Evolutionary conservation across 306 rosid genomes (phyloP), one percentile per base, ranked within the genome.

Genomic region (Cicer judaicum): DNA sequence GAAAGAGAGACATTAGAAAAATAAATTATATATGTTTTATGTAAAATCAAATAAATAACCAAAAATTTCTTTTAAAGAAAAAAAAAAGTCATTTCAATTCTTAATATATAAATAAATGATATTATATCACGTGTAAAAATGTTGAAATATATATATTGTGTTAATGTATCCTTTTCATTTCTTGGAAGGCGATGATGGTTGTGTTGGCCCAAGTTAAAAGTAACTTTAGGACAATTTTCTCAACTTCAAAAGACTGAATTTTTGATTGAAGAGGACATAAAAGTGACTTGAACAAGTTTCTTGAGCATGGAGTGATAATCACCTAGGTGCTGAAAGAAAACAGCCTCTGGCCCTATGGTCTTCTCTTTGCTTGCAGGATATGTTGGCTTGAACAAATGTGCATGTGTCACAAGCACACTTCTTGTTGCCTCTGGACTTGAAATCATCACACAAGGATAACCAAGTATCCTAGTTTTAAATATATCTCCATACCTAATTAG

Each of bases 351-450:
- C 5, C 21, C 56, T 14, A 14, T 50, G 8, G 14, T n/a, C 19
- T 50, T 50, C 21, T 50, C 56, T 50, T 14, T 14, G 15, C 56
- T 50, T 50, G 56, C 8, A 50, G 56, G 56, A 21, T 50, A 50
- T 50, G 56, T 50, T 50, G 56, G 56, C 19, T 50, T 50, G 56
- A 50, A 50, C 56, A 50, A 50, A 50, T 50, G 19, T 50, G 56
- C 56, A 50, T 50, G 56, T 50, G 56, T 49, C 55, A 49, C 55
- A n/a, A 49, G 55, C 55, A 49, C 55, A n/a, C 4, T n/a, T 49
- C 14, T 49, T n/a, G 9, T n/a, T 49, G 18, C 55, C 55, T 49
- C 18, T n/a, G 10, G 55, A 8, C 55, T 49, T n/a, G 55, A 49
- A n/a, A 49, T 49, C 55, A 49, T 49, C 55, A 49, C 55, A 49